Evolutionary conservation across 345 rosid genomes (phyloP).

Genomic region (Arabidopsis suecica): DNA sequence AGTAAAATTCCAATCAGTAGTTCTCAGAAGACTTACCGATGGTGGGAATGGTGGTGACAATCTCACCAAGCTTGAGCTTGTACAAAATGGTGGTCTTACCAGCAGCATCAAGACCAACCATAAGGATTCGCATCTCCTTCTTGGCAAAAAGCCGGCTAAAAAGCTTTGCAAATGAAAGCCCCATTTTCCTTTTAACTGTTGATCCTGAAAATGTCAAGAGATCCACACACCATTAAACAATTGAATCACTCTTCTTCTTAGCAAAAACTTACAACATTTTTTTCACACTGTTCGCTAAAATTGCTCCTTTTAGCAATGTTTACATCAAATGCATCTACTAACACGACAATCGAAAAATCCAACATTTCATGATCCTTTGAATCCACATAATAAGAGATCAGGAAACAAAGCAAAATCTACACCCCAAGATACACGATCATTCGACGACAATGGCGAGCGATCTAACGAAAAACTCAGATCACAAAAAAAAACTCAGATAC

Average conservation of each 20-base stretch:
- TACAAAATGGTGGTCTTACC: conserved; percentile 79
- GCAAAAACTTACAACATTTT: neutral
- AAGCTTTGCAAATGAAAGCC: conserved; percentile 69
- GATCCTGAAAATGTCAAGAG: conserved; percentile 13
- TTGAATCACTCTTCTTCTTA: conserved; percentile 5
- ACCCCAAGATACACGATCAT: neutral
- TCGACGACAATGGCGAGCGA: neutral
- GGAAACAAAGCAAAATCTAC: neutral
- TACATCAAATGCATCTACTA: neutral
- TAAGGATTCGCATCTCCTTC: conserved; percentile 78
- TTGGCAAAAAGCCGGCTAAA: conserved; percentile 72
- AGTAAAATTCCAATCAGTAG: neutral
- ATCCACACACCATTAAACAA: conserved; percentile 4
- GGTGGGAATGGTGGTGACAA: conserved; percentile 76
- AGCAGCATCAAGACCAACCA: conserved; percentile 86
- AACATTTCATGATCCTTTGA: conserved; percentile 1
- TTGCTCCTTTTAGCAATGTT: neutral
- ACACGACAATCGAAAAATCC: neutral
- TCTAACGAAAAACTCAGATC: neutral
- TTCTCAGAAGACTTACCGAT: conserved; percentile 52
- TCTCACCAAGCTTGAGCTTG: conserved; percentile 78
- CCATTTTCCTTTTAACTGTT: conserved; percentile 50
- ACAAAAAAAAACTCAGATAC: neutral
- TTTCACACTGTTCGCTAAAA: neutral
- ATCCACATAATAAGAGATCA: neutral